Evolutionary conservation across 1,284 basidiomycete genomes (phyloP).

Genomic region (Apiotrichum sp.): DNA sequence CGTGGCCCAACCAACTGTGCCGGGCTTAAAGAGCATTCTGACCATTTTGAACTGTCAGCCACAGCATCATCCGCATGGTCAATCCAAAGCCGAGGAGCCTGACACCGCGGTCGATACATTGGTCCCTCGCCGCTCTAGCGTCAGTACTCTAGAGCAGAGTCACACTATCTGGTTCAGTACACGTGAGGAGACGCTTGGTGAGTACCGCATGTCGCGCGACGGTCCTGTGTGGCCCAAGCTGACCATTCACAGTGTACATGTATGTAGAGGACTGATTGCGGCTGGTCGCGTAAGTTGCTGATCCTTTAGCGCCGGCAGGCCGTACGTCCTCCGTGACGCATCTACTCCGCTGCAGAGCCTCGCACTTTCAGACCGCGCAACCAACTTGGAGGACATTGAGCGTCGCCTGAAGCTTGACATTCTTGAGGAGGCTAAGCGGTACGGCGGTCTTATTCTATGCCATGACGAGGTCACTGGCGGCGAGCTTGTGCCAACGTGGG

Average conservation of each 20-base stretch:
- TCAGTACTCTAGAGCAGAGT: constrained; percentile 11
- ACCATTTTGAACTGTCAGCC: constrained; percentile 78
- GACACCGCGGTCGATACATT: constrained; percentile 3
- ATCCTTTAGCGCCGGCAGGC: constrained; percentile 77
- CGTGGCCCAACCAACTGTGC: constrained; percentile 87
- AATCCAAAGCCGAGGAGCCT: background rate
- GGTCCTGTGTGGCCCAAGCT: no score
- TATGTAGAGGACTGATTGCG: constrained; percentile 7
- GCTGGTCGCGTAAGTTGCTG: constrained; percentile 48
- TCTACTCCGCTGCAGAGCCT: constrained; percentile 76
- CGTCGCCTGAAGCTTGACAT: constrained; percentile 86
- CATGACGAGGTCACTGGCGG: constrained; percentile 73
- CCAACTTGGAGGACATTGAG: constrained; percentile 95
- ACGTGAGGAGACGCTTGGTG: constrained; percentile 49
- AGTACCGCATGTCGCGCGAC: constrained; percentile 6
- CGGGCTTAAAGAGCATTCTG: constrained; percentile 85
- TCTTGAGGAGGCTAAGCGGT: constrained; percentile 76
- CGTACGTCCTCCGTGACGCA: constrained; percentile 92
- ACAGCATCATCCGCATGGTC: no score
- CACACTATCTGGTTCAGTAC: constrained; percentile 53
- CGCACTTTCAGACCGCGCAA: constrained; percentile 79
- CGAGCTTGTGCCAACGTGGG: constrained; percentile 89
- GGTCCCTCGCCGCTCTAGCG: constrained; percentile 11
- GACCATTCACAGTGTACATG: constrained; percentile 30
- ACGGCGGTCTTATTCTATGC: constrained; percentile 84